These are phyloP conservation scores for Colletotrichum gigasporum DNA, from an alignment of 2,329 filamentous ascomycete species.

Conservation along the genomic window DNA sequence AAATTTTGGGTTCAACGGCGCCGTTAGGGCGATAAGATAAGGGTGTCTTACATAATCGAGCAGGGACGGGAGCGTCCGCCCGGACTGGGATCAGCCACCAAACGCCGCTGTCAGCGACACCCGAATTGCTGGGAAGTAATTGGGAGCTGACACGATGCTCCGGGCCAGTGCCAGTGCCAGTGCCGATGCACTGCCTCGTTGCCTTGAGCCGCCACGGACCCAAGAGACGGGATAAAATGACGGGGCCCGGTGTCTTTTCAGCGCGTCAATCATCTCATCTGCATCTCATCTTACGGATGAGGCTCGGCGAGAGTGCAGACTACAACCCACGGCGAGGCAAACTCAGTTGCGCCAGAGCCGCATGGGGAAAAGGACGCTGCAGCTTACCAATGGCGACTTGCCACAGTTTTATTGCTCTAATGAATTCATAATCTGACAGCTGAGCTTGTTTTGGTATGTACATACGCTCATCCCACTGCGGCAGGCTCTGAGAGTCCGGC, in stretches of 20 bases:
- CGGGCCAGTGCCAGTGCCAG: too few relatives aligned
- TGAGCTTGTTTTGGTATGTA: neutral
- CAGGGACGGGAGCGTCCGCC: conserved; percentile 20
- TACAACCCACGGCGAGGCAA: neutral
- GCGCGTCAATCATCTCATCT: conserved; percentile 11
- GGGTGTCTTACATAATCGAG: conserved; percentile 15
- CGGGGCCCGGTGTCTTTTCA: conserved; percentile 4
- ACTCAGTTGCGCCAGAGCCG: neutral
- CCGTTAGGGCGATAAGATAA: conserved; percentile 16
- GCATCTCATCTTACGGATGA: neutral
- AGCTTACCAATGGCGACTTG: conserved; percentile 21
- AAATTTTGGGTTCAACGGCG: conserved; percentile 23
- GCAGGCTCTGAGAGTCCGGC: conserved; percentile 5
- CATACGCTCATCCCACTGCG: neutral
- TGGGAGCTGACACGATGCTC: neutral
- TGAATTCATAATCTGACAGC: conserved; percentile 11
- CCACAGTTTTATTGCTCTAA: conserved; percentile 12
- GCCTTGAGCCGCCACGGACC: neutral
- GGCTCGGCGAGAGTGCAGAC: neutral
- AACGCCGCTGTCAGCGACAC: neutral
- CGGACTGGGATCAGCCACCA: conserved; percentile 9
- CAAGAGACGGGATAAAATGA: neutral
- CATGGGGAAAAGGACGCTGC: neutral
- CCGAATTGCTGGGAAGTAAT: neutral
- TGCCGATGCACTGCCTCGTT: conserved; percentile 23